Conservation (phyloP, 116 monocot species). For the Dioscorea cayenensis region DNA sequence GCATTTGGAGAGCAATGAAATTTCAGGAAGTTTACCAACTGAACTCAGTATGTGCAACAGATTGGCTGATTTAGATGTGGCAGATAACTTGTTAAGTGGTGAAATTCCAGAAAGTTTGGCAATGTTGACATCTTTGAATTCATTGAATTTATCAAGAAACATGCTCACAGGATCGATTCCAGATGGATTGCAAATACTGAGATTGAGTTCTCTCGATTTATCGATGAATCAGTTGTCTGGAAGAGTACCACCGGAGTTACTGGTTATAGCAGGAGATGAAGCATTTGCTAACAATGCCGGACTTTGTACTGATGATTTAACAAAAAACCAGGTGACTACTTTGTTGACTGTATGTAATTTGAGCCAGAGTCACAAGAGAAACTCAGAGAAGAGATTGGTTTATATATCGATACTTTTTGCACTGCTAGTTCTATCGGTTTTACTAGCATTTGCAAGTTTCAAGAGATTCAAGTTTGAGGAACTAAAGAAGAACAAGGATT, state of each 20-base stretch:
- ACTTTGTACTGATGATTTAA: slow-evolving; percentile 27
- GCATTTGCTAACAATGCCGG: slow-evolving; percentile 37
- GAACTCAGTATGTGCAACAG: slow-evolving; percentile 34
- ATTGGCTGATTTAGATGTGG: slow-evolving; percentile 47
- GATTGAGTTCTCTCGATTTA: slow-evolving; percentile 50
- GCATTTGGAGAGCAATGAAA: slow-evolving; percentile 49
- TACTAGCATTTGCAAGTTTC: slow-evolving; percentile 27
- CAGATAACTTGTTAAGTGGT: slow-evolving; percentile 37
- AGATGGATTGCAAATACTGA: slow-evolving; percentile 36
- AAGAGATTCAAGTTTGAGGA: slow-evolving; percentile 52
- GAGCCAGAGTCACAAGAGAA: slow-evolving; percentile 4
- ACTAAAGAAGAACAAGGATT: slow-evolving; percentile 13
- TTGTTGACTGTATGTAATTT: slow-evolving; percentile 14
- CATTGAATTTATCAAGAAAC: slow-evolving; percentile 52
- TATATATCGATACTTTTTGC: slow-evolving; percentile 6
- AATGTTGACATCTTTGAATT: slow-evolving; percentile 38
- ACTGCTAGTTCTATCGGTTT: background rate
- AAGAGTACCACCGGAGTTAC: slow-evolving; percentile 35
- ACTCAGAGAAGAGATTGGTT: slow-evolving; percentile 8
- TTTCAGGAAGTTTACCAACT: slow-evolving; percentile 33
- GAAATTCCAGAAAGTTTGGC: slow-evolving; percentile 33
- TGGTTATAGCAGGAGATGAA: slow-evolving; percentile 46
- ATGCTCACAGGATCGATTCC: slow-evolving; percentile 36
- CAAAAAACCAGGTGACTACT: background rate
- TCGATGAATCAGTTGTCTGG: slow-evolving; percentile 41